These are phyloP conservation scores for Dipodascus albidus DNA, from an alignment of 805 yeast species.

Conservation along the genomic window DNA sequence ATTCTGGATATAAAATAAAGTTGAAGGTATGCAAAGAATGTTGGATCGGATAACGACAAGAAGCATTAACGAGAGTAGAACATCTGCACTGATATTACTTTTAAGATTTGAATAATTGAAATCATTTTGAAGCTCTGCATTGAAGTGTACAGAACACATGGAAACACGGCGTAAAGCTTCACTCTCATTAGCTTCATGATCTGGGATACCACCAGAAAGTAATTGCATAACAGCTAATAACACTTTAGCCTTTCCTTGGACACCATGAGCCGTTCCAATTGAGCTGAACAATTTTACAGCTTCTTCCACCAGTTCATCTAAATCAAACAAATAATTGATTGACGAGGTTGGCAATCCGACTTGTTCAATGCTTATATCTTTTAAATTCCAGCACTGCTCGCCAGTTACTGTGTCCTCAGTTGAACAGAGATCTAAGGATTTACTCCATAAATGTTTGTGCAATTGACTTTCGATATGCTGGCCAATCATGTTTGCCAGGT, in stretches of 20 bases:
- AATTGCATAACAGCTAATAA: constrained; percentile 41
- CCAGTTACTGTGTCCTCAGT: constrained; percentile 16
- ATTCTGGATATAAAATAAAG: constrained; percentile 51
- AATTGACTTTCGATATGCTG: constrained; percentile 62
- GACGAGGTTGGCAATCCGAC: constrained; percentile 28
- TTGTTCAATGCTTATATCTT: constrained; percentile 31
- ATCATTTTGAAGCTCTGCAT: not conserved
- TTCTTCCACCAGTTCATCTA: constrained; percentile 34
- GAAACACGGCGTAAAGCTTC: constrained; percentile 4
- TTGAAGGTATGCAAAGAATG: constrained; percentile 47
- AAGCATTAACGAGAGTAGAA: constrained; percentile 58
- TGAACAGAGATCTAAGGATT: constrained; percentile 24
- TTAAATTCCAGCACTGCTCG: constrained; percentile 19
- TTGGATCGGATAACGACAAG: constrained; percentile 57
- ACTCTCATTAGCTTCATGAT: constrained; percentile 5
- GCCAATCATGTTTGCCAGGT: constrained; percentile 41
- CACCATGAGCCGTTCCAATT: constrained; percentile 22
- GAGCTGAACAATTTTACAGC: constrained; percentile 45
- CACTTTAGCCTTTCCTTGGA: constrained; percentile 21
- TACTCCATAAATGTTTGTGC: constrained; percentile 56
- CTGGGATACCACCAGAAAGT: constrained; percentile 29
- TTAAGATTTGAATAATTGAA: not conserved
- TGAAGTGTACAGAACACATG: not conserved
- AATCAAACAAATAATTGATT: constrained; percentile 18
- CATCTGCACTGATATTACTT: constrained; percentile 62